Percentiles rank a stretch among this genome's conserved stretches.
These are phyloP conservation scores for Mycena galericulata DNA, from an alignment of 768 basidiomycete genomes.

Conservation along the genomic window DNA sequence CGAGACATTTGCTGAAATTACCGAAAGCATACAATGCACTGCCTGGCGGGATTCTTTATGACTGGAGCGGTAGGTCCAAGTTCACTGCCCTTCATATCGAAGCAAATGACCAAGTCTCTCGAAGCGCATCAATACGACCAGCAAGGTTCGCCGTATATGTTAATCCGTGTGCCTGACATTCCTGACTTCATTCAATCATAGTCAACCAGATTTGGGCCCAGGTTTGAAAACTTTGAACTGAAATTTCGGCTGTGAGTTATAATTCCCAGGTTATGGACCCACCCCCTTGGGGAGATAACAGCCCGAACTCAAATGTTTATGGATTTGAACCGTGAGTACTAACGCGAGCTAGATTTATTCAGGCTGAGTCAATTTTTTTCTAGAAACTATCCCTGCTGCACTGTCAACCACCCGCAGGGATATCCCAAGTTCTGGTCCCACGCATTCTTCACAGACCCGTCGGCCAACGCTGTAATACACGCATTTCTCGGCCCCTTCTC, in stretches of 20 bases:
- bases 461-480: slow-evolving; percentile 48
- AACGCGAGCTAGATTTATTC: not conserved
- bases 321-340: slow-evolving; percentile 55
- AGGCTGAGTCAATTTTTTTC: not conserved
- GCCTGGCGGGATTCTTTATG: slow-evolving; percentile 53
- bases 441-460: slow-evolving; percentile 49
- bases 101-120: not conserved
- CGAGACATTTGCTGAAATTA: not conserved
- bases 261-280: slow-evolving; percentile 55
- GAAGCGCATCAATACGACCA: slow-evolving; percentile 58
- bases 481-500: slow-evolving; percentile 54
- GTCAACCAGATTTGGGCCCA: slow-evolving; percentile 59
- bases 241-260: slow-evolving; percentile 58
- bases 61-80: slow-evolving; percentile 49
- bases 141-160: slow-evolving; percentile 42
- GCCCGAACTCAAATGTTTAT: slow-evolving; percentile 54
- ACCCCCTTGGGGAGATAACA: slow-evolving; percentile 52
- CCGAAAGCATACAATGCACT: slow-evolving; percentile 53
- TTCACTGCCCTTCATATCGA: not conserved
- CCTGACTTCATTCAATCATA: slow-evolving; percentile 23
- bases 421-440: slow-evolving; percentile 60
- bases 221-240: slow-evolving; percentile 46
- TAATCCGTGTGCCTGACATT: not conserved
- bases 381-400: slow-evolving; percentile 59
- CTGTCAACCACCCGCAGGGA: slow-evolving; percentile 55